Evolutionary conservation across 176 grass and related monocot genomes (phyloP).

Genomic region (Aegilops longissima): DNA sequence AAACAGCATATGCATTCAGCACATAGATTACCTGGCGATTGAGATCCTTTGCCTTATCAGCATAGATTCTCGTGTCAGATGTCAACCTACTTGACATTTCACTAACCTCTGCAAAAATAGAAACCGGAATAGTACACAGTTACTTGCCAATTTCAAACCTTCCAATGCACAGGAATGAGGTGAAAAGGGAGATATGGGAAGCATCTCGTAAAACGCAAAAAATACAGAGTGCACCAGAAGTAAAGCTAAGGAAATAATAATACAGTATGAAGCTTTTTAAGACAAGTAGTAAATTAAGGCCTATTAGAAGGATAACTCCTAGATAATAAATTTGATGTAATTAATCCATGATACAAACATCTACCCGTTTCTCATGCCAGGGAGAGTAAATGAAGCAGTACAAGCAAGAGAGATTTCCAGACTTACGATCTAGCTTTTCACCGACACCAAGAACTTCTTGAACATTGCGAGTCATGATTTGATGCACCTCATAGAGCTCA

Average conservation of each 20-base stretch:
- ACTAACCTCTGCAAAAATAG: constrained; percentile 77
- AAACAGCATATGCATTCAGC: not conserved
- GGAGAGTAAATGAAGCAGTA: constrained; percentile 14
- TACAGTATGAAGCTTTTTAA: not conserved
- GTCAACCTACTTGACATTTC: constrained; percentile 89
- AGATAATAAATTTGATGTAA: not conserved
- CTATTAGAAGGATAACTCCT: not conserved
- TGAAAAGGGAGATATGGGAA: constrained; percentile 1
- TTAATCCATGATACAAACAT: constrained; percentile 2
- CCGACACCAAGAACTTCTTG: constrained; percentile 98
- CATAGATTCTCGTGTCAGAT: constrained; percentile 85
- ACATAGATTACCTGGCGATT: constrained; percentile 72
- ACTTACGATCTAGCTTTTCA: constrained; percentile 95
- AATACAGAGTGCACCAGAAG: not conserved
- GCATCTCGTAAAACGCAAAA: not conserved
- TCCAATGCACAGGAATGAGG: not conserved
- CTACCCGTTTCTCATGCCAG: not conserved
- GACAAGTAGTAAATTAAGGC: not conserved
- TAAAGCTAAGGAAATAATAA: not conserved
- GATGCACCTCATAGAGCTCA: constrained; percentile 95
- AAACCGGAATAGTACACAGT: not conserved
- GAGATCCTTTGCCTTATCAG: constrained; percentile 93
- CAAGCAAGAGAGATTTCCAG: not conserved
- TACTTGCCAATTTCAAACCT: not conserved
- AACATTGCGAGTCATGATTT: constrained; percentile 97